A percentile compares a stretch with the other conserved stretches of the same genome.
These are phyloP conservation scores for Speleostelium caveatum DNA, from an alignment of 78 protist species.

Conservation along the genomic window DNA sequence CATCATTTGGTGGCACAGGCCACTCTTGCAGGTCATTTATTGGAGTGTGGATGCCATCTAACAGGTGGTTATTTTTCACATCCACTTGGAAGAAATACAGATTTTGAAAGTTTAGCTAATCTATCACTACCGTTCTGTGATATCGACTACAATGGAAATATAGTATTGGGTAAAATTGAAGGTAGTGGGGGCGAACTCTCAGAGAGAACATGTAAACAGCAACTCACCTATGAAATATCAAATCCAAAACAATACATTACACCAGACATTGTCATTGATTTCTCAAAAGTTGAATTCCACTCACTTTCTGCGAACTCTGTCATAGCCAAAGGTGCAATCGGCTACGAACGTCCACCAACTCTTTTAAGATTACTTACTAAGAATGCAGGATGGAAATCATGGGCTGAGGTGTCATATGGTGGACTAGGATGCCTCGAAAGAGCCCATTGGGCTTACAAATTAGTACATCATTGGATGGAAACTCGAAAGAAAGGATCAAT, in stretches of 20 bases:
- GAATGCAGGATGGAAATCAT: conserved; percentile 69
- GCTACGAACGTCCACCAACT: conserved; percentile 13
- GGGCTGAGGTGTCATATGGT: conserved; percentile 74
- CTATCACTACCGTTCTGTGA: conserved; percentile 70
- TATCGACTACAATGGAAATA: conserved; percentile 39
- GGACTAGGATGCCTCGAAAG: conserved; percentile 74
- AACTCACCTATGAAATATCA: conserved; percentile 64
- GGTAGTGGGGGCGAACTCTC: conserved; percentile 74
- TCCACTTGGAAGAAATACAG: conserved; percentile 49
- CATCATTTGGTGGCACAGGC: conserved; percentile 66
- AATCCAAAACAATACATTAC: conserved; percentile 67
- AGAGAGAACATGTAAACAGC: conserved; percentile 73
- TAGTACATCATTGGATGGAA: conserved; percentile 69
- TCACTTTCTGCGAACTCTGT: conserved; percentile 30
- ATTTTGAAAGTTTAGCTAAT: conserved; percentile 14
- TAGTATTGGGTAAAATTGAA: conserved; percentile 47
- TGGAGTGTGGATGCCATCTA: conserved; percentile 76
- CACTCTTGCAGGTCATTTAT: conserved; percentile 65
- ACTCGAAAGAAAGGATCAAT: conserved; percentile 25
- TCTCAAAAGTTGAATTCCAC: conserved; percentile 38
- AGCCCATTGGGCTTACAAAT: conserved; percentile 52
- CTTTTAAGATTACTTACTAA: conserved; percentile 52
- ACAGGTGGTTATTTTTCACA: conserved; percentile 79
- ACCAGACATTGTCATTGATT: conserved; percentile 56
- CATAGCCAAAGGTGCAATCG: conserved; percentile 46